Evolutionary conservation across 225 moss, liverwort and hornwort genomes (phyloP), one percentile per base, ranked within the genome.

Genomic region (Marchantia polymorpha): DNA sequence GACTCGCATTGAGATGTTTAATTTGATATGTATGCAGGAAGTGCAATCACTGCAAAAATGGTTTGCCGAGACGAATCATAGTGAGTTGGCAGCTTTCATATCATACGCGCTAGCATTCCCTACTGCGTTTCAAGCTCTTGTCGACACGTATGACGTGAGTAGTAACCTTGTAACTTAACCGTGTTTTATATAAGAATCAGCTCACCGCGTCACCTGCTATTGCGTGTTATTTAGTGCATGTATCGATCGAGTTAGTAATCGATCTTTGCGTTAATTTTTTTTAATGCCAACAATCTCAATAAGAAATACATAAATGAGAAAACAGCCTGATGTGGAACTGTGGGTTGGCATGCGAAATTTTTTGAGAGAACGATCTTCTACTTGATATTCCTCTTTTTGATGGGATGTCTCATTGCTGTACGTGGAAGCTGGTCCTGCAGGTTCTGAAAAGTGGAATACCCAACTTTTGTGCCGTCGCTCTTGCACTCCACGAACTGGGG

Each of bases 391-490:
- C 7, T 0, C 25, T 29, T 52, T 54, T 53, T 27, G 27, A 11
- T 27, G 53, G 54, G 53, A 58, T 1, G 1, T 56, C 31, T 75
- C 0, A 75, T 10, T 31, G 50, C 10, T 75, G 75, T 30, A 16
- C 25, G 48, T 64, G 64, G 77, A n/a, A 23, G 15, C n/a, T 63
- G 27, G 51, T 14, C 12, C 80, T 78, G 73, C 87, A 94, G 94
- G 94, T 97, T 47, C 70, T 89, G 78, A 93, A 77, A 84, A 97
- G 96, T 82, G 96, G 96, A 77, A 73, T 97, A 74, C 96, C 96
- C 64, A 94, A 97, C 74, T 97, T 97, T 77, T 97, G 96, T 90
- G 96, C 96, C 75, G 96, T 97, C 82, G 96, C 94, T 82, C 88
- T 97, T 29, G 96, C 96, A 79, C 94, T 97, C 77, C 86, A 92